phyloP scores from a whole-genome alignment of 257 asterid species.

The Solanum corneliomulleri region DNA sequence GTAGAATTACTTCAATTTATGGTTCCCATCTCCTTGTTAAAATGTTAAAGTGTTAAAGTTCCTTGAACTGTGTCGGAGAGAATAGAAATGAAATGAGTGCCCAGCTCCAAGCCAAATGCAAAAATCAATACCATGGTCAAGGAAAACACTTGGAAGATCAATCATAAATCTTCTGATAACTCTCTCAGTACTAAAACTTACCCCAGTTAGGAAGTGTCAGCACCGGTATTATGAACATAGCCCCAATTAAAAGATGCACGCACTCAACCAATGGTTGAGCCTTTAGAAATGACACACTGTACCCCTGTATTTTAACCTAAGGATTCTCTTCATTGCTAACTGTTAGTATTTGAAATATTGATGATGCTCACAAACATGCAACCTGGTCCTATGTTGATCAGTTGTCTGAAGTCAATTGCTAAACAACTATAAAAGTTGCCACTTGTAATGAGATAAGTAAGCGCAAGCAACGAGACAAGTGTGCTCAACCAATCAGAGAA shows the following conservation, averaged over 20 bases:
- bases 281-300: background rate
- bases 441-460: too few relatives aligned
- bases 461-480: too few relatives aligned
- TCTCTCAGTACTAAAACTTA: background rate
- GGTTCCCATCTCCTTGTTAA: background rate
- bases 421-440: too few relatives aligned
- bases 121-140: background rate
- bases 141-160: background rate
- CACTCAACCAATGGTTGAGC: fast-evolving
- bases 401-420: too few relatives aligned
- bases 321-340: background rate
- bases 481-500: too few relatives aligned
- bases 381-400: too few relatives aligned
- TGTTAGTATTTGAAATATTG: too few relatives aligned
- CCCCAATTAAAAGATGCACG: background rate
- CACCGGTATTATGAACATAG: background rate
- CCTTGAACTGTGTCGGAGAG: background rate
- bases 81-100: too few relatives aligned
- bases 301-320: background rate
- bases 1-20: background rate
- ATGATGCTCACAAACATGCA: too few relatives aligned
- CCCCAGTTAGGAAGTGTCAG: background rate
- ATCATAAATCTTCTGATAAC: background rate
- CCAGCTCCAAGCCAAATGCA: background rate
- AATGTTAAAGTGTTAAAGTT: background rate